A percentile compares a stretch with the other conserved stretches of the same genome.
Evolutionary conservation across 164 flowering plant species (phyloP).

Genomic region (Berberis thunbergii): DNA sequence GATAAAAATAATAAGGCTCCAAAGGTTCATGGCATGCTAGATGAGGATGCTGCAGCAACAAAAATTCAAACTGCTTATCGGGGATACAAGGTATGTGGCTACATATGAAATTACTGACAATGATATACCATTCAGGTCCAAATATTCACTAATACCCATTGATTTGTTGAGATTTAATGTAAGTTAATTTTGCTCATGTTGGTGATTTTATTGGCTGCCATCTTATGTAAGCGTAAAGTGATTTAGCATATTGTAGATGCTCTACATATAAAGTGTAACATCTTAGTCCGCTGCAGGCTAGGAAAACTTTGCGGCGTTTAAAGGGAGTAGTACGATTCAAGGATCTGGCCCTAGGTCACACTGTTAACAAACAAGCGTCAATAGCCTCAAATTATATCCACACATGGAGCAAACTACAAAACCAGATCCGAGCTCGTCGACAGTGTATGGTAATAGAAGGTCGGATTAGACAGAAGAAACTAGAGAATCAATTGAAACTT

Average conservation of each 20-base stretch:
- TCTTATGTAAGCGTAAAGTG: too few species aligned
- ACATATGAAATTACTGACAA: too few species aligned
- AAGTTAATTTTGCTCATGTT: neutral
- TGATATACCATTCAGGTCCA: too few species aligned
- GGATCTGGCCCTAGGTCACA: constrained; percentile 23
- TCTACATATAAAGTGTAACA: neutral
- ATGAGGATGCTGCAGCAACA: too few species aligned
- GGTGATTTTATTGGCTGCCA: neutral
- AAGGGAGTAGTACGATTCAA: constrained; percentile 51
- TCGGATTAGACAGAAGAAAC: constrained; percentile 59
- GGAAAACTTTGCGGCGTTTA: constrained; percentile 48
- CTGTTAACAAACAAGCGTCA: constrained; percentile 50
- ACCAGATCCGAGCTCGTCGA: constrained; percentile 60
- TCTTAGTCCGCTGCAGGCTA: constrained; percentile 41
- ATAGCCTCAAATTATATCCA: constrained; percentile 59
- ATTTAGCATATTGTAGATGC: too few species aligned
- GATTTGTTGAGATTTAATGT: too few species aligned
- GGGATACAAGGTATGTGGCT: too few species aligned
- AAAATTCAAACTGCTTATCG: too few species aligned
- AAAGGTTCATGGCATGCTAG: too few species aligned
- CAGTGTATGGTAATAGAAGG: constrained; percentile 70
- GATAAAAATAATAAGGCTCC: too few species aligned
- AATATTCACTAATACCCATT: too few species aligned
- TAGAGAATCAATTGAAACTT: constrained; percentile 70
- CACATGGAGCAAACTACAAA: constrained; percentile 68